Evolutionary conservation across 2,329 filamentous ascomycete genomes (phyloP).

Genomic region (Xylaria arbuscula): DNA sequence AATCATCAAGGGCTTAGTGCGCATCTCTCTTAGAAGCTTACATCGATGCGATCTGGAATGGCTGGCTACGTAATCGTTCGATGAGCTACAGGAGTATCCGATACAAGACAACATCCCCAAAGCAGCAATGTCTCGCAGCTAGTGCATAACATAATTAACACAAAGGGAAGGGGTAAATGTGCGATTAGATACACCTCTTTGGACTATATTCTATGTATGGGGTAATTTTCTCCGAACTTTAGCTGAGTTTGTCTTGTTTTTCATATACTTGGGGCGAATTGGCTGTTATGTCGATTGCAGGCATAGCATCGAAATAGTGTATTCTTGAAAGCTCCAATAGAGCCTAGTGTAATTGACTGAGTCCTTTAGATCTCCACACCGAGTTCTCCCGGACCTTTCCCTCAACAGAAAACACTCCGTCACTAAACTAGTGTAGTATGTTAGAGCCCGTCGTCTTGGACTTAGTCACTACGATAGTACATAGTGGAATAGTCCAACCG

Average conservation of each 20-base stretch:
- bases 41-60: constrained; percentile 4
- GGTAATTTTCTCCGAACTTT: too few species aligned
- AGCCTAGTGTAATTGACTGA: neutral
- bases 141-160: neutral
- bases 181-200: too few species aligned
- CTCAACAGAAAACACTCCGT: neutral
- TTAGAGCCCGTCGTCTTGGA: neutral
- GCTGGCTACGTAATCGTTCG: neutral
- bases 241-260: too few species aligned
- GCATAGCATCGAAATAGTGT: too few species aligned
- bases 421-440: neutral
- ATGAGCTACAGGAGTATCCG: neutral
- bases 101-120: neutral
- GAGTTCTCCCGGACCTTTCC: neutral
- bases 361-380: neutral
- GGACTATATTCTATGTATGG: too few species aligned
- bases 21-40: neutral
- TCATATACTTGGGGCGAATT: too few species aligned
- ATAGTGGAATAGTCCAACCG: neutral
- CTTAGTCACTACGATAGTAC: neutral
- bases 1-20: constrained; percentile 42
- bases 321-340: neutral
- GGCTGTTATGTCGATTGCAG: too few species aligned
- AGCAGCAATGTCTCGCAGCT: neutral
- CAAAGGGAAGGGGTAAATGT: neutral